Evolutionary conservation across 2,329 filamentous ascomycete species (phyloP).

Genomic region (Neurospora sp.): DNA sequence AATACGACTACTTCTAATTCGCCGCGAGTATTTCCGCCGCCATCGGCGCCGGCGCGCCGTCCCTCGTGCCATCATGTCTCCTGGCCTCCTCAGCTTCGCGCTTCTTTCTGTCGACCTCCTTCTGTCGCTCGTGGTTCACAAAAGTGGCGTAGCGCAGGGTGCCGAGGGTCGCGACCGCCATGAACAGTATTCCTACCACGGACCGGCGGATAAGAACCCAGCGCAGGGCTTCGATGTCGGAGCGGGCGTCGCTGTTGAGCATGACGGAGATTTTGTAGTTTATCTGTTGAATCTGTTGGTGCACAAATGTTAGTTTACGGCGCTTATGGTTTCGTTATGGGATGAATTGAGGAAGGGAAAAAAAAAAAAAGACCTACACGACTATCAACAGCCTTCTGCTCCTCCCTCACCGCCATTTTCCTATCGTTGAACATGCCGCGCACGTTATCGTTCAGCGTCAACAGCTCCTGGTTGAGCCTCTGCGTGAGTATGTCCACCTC

Average conservation of each 20-base stretch:
- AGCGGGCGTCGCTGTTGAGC: slow-evolving; percentile 82
- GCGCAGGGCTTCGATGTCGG: slow-evolving; percentile 80
- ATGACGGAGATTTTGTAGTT: slow-evolving; percentile 93
- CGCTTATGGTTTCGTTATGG: background rate
- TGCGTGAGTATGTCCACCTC: slow-evolving; percentile 91
- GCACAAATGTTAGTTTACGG: background rate
- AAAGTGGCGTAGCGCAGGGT: slow-evolving; percentile 52
- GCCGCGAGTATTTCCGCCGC: slow-evolving; percentile 49
- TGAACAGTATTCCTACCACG: slow-evolving; percentile 54
- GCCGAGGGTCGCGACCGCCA: slow-evolving; percentile 50
- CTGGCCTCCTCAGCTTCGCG: slow-evolving; percentile 28
- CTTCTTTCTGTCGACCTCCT: slow-evolving; percentile 29
- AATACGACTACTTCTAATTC: slow-evolving; percentile 26
- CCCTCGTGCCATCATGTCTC: slow-evolving; percentile 34
- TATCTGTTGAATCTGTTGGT: slow-evolving; percentile 68
- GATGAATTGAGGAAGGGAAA: no score
- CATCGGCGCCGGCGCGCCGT: slow-evolving; percentile 37
- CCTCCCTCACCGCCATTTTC: slow-evolving; percentile 81
- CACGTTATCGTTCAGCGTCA: slow-evolving; percentile 78
- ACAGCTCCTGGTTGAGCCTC: slow-evolving; percentile 71
- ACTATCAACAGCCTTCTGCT: slow-evolving; percentile 76
- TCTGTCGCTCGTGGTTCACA: slow-evolving; percentile 38
- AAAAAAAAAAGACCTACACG: slow-evolving; percentile 41
- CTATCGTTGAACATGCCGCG: slow-evolving; percentile 94
- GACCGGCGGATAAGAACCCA: slow-evolving; percentile 68